Percentiles rank a stretch among this genome's conserved stretches.
These are phyloP conservation scores for Termitomyces bulborhizus DNA, from an alignment of 768 basidiomycete genomes.

Conservation along the genomic window DNA sequence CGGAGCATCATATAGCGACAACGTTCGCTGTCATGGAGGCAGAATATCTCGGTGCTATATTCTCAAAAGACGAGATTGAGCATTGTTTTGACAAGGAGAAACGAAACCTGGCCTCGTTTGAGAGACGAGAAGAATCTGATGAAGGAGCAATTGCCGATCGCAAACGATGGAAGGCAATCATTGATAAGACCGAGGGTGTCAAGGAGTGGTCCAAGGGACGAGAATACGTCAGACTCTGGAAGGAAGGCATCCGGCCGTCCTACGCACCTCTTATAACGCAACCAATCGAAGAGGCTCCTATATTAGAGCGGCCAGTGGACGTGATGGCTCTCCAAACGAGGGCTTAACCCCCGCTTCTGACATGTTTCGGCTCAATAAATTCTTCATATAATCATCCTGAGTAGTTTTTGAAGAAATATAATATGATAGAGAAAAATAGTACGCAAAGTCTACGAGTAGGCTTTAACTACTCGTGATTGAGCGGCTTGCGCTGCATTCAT, in stretches of 20 bases:
- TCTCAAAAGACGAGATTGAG: constrained; percentile 55
- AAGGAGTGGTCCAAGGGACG: constrained; percentile 67
- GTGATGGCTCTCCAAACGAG: constrained; percentile 1
- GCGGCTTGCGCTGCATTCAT: constrained; percentile 89
- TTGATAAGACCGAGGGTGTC: constrained; percentile 36
- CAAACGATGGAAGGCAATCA: constrained; percentile 74
- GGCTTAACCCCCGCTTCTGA: neutral
- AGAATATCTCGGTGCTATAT: constrained; percentile 62
- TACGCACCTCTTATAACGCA: constrained; percentile 55
- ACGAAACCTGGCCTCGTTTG: constrained; percentile 53
- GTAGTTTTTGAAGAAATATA: neutral
- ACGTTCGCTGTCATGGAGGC: constrained; percentile 79
- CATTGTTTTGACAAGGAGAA: constrained; percentile 57
- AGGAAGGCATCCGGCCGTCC: constrained; percentile 58
- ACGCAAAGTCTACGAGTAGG: constrained; percentile 17
- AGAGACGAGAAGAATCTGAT: constrained; percentile 47
- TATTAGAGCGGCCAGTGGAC: constrained; percentile 7
- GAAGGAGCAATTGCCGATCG: constrained; percentile 57
- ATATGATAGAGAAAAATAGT: constrained; percentile 16
- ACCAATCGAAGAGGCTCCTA: constrained; percentile 15
- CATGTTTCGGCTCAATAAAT: neutral
- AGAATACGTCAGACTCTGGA: constrained; percentile 69
- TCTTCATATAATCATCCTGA: neutral
- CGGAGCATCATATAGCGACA: constrained; percentile 75
- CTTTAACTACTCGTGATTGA: constrained; percentile 50